phyloP scores from a whole-genome alignment of 306 rosid species.

The Trichosanthes truncata region DNA sequence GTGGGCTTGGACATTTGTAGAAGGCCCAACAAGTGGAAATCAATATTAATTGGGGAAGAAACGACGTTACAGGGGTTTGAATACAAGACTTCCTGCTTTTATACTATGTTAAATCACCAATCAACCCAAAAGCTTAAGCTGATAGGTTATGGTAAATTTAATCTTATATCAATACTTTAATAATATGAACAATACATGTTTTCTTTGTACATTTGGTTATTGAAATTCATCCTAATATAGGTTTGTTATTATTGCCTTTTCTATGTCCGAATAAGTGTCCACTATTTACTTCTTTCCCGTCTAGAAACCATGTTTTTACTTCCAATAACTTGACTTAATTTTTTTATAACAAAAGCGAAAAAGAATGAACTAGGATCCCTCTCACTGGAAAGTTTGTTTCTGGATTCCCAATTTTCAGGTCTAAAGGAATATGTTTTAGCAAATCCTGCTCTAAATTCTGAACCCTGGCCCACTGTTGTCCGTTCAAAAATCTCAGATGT shows the following conservation, averaged over 20 bases:
- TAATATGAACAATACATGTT: not conserved
- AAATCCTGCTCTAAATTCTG: constrained; percentile 45
- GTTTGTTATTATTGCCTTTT: not conserved
- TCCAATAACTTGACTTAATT: not conserved
- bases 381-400: constrained; percentile 9
- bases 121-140: too few species aligned
- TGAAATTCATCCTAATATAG: not conserved
- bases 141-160: too few species aligned
- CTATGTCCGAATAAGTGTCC: not conserved
- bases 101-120: too few species aligned
- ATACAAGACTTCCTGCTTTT: too few species aligned
- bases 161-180: too few species aligned
- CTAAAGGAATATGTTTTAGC: constrained; percentile 83
- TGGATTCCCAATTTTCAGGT: constrained; percentile 41
- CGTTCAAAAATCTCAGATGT: constrained; percentile 38
- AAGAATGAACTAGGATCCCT: not conserved
- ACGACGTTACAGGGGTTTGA: too few species aligned
- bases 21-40: too few species aligned
- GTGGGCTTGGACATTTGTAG: too few species aligned
- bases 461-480: constrained; percentile 30
- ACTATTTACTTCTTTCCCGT: not conserved
- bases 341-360: not conserved
- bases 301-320: not conserved
- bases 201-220: not conserved
- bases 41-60: too few species aligned